Percentiles rank a stretch among this genome's conserved stretches.
These are phyloP conservation scores for Pleurotus eryngii DNA, from an alignment of 768 basidiomycete species.

Conservation along the genomic window DNA sequence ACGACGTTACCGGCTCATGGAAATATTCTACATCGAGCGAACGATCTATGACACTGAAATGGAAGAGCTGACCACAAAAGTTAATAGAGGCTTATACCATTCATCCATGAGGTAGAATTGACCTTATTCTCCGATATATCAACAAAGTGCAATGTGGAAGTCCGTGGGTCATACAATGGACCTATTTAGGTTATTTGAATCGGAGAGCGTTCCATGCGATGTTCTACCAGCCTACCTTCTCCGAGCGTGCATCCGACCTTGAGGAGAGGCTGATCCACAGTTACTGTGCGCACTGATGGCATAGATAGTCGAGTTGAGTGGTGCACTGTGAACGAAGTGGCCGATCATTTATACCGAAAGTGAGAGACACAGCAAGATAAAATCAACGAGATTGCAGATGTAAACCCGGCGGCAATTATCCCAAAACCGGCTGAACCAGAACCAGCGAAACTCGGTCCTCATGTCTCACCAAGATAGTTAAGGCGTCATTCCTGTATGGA, in stretches of 20 bases:
- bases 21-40: slow-evolving; percentile 46
- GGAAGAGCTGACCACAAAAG: slow-evolving; percentile 41
- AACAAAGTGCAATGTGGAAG: slow-evolving; percentile 60
- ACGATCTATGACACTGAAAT: slow-evolving; percentile 40
- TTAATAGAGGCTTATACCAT: background rate
- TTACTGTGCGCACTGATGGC: slow-evolving; percentile 22
- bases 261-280: slow-evolving; percentile 45
- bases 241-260: slow-evolving; percentile 54
- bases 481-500: slow-evolving; percentile 8
- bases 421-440: slow-evolving; percentile 23
- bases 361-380: slow-evolving; percentile 15
- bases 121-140: slow-evolving; percentile 60
- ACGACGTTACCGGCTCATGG: slow-evolving; percentile 53
- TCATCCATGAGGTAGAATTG: slow-evolving; percentile 6
- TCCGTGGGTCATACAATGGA: slow-evolving; percentile 57
- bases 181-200: slow-evolving; percentile 33
- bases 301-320: background rate
- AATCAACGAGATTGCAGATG: slow-evolving; percentile 14
- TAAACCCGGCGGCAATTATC: slow-evolving; percentile 20
- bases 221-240: slow-evolving; percentile 44
- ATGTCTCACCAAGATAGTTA: slow-evolving; percentile 10
- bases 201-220: slow-evolving; percentile 15
- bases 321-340: slow-evolving; percentile 4
- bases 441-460: slow-evolving; percentile 4
- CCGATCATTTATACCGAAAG: slow-evolving; percentile 19